Percentiles rank a stretch among this genome's conserved stretches.
These are phyloP conservation scores for Cutaneotrichosporon mucoides DNA, from an alignment of 1,284 basidiomycete genomes.

Conservation along the genomic window DNA sequence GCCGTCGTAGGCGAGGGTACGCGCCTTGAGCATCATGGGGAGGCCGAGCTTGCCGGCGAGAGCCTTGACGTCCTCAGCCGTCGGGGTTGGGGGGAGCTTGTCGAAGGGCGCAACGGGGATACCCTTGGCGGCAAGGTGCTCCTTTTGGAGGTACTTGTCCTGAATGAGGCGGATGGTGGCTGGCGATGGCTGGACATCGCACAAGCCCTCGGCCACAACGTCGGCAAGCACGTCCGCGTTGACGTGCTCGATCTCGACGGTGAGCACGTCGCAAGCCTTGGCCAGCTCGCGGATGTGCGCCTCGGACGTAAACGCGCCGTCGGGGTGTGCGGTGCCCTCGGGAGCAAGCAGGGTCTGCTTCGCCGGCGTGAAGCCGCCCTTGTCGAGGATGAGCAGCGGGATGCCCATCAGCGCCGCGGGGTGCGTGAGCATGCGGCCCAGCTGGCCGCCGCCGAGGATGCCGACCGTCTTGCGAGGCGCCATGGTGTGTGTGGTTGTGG, in stretches of 20 bases:
- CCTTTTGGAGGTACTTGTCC: constrained; percentile 91
- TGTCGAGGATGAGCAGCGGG: constrained; percentile 82
- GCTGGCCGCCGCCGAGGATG: constrained; percentile 71
- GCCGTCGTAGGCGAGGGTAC: constrained; percentile 93
- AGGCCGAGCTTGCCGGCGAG: constrained; percentile 64
- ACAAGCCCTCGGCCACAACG: constrained; percentile 55
- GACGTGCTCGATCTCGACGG: constrained; percentile 98
- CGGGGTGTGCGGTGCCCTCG: constrained; percentile 62
- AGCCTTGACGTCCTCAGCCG: constrained; percentile 56
- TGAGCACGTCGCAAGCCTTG: constrained; percentile 76
- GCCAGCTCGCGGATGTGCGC: constrained; percentile 78
- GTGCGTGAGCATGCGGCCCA: constrained; percentile 94
- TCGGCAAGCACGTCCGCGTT: constrained; percentile 71
- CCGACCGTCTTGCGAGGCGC: constrained; percentile 46
- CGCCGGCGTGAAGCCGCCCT: constrained; percentile 73
- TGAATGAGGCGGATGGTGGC: constrained; percentile 84
- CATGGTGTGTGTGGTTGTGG: constrained; percentile 25
- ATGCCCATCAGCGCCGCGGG: constrained; percentile 86
- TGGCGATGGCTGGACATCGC: constrained; percentile 80
- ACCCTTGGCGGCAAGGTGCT: constrained; percentile 59
- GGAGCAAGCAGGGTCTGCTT: constrained; percentile 76
- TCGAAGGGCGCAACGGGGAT: constrained; percentile 74
- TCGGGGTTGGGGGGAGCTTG: constrained; percentile 50
- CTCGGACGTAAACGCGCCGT: constrained; percentile 84
- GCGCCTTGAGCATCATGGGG: constrained; percentile 93